Conservation (phyloP, 2,329 filamentous ascomycete genomes). For the Cytospora schulzeri region DNA sequence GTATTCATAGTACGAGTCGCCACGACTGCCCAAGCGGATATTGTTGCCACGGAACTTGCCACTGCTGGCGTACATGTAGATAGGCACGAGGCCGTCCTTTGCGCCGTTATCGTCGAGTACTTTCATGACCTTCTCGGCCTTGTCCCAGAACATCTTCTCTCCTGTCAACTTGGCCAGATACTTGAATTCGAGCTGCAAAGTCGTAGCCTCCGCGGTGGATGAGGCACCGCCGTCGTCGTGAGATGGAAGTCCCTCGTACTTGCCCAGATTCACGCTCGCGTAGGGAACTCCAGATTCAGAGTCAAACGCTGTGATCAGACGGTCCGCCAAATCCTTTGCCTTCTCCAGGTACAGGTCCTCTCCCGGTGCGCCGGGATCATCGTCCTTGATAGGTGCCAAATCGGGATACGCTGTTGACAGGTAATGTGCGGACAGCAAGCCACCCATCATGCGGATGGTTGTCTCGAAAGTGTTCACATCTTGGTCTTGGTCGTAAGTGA, state of each 20-base stretch:
- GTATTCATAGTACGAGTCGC: conserved; percentile 98
- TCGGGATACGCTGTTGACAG: conserved; percentile 81
- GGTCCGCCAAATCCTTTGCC: conserved; percentile 87
- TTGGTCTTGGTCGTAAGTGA: conserved; percentile 89
- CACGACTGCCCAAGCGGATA: conserved; percentile 88
- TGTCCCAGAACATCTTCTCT: conserved; percentile 89
- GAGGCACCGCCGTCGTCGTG: conserved; percentile 86
- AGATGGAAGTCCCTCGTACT: conserved; percentile 73
- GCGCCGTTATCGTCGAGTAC: conserved; percentile 81
- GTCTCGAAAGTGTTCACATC: conserved; percentile 98
- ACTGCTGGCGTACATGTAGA: conserved; percentile 79
- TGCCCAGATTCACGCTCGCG: conserved; percentile 85
- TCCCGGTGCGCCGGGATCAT: conserved; percentile 71
- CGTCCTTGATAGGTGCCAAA: conserved; percentile 73
- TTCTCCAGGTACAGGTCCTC: conserved; percentile 97
- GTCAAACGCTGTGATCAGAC: conserved; percentile 84
- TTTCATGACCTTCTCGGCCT: conserved; percentile 87
- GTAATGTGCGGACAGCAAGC: conserved; percentile 90
- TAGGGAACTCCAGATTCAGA: conserved; percentile 84
- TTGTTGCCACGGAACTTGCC: conserved; percentile 82
- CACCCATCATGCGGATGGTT: conserved; percentile 95
- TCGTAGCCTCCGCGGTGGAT: conserved; percentile 91
- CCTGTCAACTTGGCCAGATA: conserved; percentile 94
- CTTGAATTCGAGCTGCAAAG: conserved; percentile 93
- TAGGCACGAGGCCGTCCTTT: conserved; percentile 84